These are phyloP conservation scores for Coprinopsis strossmayeri DNA, from an alignment of 768 basidiomycete genomes.

Conservation along the genomic window DNA sequence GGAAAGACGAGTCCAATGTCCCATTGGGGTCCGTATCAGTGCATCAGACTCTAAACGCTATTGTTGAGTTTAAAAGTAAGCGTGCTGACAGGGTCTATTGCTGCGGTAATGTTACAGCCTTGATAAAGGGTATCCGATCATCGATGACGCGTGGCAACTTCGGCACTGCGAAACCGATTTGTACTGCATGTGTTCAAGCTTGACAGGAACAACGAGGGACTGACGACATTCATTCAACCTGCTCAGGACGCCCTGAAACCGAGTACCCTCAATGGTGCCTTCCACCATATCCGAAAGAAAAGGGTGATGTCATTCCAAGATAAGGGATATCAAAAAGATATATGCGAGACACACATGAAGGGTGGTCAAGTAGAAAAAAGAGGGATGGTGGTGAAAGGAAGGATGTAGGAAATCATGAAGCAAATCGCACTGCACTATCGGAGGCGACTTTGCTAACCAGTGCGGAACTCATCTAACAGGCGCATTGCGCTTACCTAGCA, in stretches of 20 bases:
- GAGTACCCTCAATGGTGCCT: background rate
- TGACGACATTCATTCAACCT: background rate
- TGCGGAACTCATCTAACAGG: background rate
- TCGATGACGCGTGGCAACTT: too few relatives aligned
- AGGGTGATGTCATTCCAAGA: background rate
- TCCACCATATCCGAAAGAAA: background rate
- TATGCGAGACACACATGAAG: background rate
- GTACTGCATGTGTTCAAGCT: too few relatives aligned
- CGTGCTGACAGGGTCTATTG: too few relatives aligned
- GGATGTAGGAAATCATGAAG: background rate
- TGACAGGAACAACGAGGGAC: too few relatives aligned
- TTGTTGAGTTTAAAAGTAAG: too few relatives aligned
- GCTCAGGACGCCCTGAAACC: background rate
- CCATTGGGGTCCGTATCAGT: too few relatives aligned
- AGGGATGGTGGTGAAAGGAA: background rate
- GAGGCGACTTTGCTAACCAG: background rate
- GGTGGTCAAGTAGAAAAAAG: background rate
- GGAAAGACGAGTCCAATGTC: too few relatives aligned
- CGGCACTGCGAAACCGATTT: too few relatives aligned
- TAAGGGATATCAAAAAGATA: background rate
- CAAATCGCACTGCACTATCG: background rate
- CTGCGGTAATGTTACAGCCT: too few relatives aligned
- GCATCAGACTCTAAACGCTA: too few relatives aligned
- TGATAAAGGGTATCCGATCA: too few relatives aligned
- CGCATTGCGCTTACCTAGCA: constrained; percentile 7